A percentile compares a stretch with the other conserved stretches of the same genome.
These are phyloP conservation scores for Podospora didyma DNA, from an alignment of 495 filamentous ascomycete genomes.

Conservation along the genomic window DNA sequence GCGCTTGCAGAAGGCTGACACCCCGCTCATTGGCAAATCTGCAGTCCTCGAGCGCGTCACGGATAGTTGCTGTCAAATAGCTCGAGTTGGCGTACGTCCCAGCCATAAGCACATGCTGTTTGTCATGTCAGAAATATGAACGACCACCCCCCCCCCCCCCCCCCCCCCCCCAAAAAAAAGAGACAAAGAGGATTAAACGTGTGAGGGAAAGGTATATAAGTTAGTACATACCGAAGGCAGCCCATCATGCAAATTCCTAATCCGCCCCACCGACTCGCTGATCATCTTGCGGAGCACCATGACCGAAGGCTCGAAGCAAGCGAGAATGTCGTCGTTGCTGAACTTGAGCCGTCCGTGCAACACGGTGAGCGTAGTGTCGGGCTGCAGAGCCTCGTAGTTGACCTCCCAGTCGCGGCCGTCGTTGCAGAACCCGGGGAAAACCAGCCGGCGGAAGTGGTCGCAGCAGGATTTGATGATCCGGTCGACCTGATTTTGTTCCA, in stretches of 20 bases:
- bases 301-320: neutral
- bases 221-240: neutral
- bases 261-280: neutral
- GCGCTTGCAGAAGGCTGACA: neutral
- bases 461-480: neutral
- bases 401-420: conserved; percentile 2
- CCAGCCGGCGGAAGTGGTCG: neutral
- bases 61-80: neutral
- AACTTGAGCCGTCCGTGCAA: conserved; percentile 4
- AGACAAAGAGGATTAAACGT: neutral
- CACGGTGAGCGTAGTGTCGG: neutral
- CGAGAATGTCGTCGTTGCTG: neutral
- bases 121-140: too few species aligned
- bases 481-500: neutral
- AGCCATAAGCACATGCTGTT: conserved; percentile 3
- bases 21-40: neutral
- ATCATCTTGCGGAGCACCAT: neutral
- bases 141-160: too few species aligned
- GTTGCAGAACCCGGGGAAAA: neutral
- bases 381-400: conserved; percentile 1
- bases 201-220: too few species aligned
- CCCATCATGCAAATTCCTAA: neutral
- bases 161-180: too few species aligned
- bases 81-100: conserved; percentile 4
- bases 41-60: neutral